Evolutionary conservation across 306 rosid species (phyloP).

Genomic region (Prunus mira): DNA sequence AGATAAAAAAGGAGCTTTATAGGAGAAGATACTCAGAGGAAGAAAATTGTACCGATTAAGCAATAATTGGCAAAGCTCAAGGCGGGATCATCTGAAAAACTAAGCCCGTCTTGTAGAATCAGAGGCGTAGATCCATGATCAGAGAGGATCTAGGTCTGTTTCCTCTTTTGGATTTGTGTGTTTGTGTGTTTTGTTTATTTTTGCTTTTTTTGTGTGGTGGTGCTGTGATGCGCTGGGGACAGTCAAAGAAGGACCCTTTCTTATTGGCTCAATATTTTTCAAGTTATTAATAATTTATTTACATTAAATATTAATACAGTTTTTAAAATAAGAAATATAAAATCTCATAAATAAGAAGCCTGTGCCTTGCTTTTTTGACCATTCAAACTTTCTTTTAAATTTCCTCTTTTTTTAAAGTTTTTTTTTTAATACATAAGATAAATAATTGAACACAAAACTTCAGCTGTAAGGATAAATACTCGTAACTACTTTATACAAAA

Average conservation of each 20-base stretch:
- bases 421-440: too few species aligned
- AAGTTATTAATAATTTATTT: neutral
- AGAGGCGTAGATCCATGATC: constrained; percentile 45
- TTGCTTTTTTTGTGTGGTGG: constrained; percentile 43
- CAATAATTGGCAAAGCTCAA: constrained; percentile 28
- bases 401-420: neutral
- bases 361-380: constrained; percentile 49
- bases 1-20: neutral
- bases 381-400: constrained; percentile 38
- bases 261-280: neutral
- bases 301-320: neutral
- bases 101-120: constrained; percentile 17
- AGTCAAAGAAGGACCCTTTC: constrained; percentile 60
- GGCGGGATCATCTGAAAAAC: constrained; percentile 11
- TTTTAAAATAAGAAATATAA: neutral
- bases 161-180: constrained; percentile 36
- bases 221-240: constrained; percentile 81
- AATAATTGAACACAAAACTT: too few species aligned
- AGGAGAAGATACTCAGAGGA: constrained; percentile 5
- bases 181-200: constrained; percentile 10
- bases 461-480: too few species aligned
- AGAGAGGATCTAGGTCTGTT: constrained; percentile 9
- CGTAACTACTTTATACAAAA: too few species aligned
- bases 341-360: neutral
- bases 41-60: constrained; percentile 27